Conservation (phyloP, 176 grass and related monocot species). For the Eremochloa ophiuroides region DNA sequence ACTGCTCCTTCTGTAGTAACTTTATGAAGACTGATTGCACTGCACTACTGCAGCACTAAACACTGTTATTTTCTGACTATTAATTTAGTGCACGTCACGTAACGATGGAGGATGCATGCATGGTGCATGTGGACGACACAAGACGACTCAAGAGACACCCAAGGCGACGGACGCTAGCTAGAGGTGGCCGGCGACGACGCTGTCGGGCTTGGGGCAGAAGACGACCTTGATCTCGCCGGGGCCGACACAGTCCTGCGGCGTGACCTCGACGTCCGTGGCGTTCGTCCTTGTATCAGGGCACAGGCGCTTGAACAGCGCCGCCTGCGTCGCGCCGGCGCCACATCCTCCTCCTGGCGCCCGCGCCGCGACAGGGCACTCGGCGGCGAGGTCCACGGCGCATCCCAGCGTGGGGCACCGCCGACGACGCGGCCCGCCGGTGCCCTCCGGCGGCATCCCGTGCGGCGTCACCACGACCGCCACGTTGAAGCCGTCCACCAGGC, state of each 20-base stretch:
- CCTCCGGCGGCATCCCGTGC: slow-evolving; percentile 7
- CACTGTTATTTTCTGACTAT: no score
- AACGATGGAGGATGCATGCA: background rate
- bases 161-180: no score
- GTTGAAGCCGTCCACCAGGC: slow-evolving; percentile 61
- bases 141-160: no score
- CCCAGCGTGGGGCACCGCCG: slow-evolving; percentile 32
- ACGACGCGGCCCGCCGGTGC: background rate
- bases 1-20: no score
- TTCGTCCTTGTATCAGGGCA: slow-evolving; percentile 44
- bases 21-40: no score
- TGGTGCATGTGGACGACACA: no score
- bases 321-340: background rate
- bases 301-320: slow-evolving; percentile 16
- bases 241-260: slow-evolving; percentile 29
- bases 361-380: background rate
- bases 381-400: slow-evolving; percentile 35
- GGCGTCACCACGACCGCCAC: slow-evolving; percentile 35
- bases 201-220: slow-evolving; percentile 18
- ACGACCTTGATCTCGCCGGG: slow-evolving; percentile 46
- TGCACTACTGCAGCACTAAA: background rate
- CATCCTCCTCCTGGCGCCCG: background rate
- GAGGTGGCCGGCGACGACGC: background rate
- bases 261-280: slow-evolving; percentile 30
- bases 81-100: no score